Conservation (phyloP, 768 basidiomycete species). For the Lentinula detonsa region DNA sequence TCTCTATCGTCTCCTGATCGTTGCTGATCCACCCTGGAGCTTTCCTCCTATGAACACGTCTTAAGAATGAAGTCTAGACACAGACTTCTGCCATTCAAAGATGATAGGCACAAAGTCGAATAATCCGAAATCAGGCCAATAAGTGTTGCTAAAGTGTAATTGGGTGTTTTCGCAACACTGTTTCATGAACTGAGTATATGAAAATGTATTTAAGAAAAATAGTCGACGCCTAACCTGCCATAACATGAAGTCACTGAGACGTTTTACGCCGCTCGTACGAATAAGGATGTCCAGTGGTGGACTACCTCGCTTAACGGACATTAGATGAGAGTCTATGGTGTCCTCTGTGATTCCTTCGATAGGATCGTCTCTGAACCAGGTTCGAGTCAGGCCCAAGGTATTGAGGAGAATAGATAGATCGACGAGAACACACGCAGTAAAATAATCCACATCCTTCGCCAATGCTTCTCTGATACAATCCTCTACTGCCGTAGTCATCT, state of each 20-base stretch:
- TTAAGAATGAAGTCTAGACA: too few relatives aligned
- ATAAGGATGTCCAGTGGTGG: constrained; percentile 87
- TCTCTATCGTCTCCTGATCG: too few relatives aligned
- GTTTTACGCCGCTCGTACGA: constrained; percentile 85
- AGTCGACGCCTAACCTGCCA: constrained; percentile 75
- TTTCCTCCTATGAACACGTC: too few relatives aligned
- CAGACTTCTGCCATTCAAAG: constrained; percentile 65
- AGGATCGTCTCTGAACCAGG: background rate
- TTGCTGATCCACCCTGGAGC: too few relatives aligned
- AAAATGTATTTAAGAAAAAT: background rate
- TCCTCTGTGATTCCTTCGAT: constrained; percentile 49
- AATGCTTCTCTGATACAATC: constrained; percentile 37
- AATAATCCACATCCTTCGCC: background rate
- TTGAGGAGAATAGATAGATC: background rate
- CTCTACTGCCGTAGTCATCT: constrained; percentile 79
- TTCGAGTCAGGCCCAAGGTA: background rate
- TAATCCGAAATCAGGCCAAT: constrained; percentile 93
- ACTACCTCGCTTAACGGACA: constrained; percentile 58
- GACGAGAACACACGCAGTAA: background rate
- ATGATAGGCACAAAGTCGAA: constrained; percentile 84
- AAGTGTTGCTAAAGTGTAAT: constrained; percentile 76
- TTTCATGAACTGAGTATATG: background rate
- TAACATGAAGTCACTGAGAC: constrained; percentile 84
- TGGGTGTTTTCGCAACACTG: constrained; percentile 83
- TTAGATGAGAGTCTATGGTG: constrained; percentile 60